Evolutionary conservation across 352 stramenopile species (phyloP).

Genomic region (Pythium coloratum): DNA sequence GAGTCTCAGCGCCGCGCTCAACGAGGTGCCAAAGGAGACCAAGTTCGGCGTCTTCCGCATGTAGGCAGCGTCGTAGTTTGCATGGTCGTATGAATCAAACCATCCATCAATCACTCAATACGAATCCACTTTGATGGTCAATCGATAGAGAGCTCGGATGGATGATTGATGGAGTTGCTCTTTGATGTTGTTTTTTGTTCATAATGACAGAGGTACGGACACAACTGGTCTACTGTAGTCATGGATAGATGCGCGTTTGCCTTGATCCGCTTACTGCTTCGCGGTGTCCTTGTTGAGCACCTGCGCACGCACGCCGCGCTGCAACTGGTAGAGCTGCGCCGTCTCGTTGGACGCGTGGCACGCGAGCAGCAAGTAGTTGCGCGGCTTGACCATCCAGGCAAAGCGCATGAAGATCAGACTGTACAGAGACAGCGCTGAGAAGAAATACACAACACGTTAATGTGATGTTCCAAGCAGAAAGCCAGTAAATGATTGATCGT

Average conservation of each 20-base stretch:
- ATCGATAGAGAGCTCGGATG: too few relatives aligned
- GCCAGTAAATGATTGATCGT: conserved; percentile 5
- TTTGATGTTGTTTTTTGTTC: background rate
- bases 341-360: conserved; percentile 85
- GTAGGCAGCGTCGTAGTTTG: conserved; percentile 46
- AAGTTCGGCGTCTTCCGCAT: conserved; percentile 97
- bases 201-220: background rate
- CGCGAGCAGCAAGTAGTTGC: conserved; percentile 84
- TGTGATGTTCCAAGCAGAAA: background rate
- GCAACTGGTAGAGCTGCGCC: conserved; percentile 82
- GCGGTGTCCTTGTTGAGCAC: conserved; percentile 37
- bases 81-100: too few relatives aligned
- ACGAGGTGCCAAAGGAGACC: conserved; percentile 75
- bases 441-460: conserved; percentile 1
- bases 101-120: conserved; percentile 17
- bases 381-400: conserved; percentile 86
- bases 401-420: conserved; percentile 90
- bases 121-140: conserved; percentile 4
- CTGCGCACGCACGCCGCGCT: conserved; percentile 52
- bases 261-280: conserved; percentile 19
- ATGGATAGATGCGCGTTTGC: too few relatives aligned
- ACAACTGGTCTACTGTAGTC: too few relatives aligned
- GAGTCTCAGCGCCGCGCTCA: conserved; percentile 71
- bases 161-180: background rate
- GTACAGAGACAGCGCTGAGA: conserved; percentile 76